A percentile compares a stretch with the other conserved stretches of the same genome.
These are phyloP conservation scores for Hyaloscypha hepaticicola DNA, from an alignment of 495 filamentous ascomycete genomes.

Conservation along the genomic window DNA sequence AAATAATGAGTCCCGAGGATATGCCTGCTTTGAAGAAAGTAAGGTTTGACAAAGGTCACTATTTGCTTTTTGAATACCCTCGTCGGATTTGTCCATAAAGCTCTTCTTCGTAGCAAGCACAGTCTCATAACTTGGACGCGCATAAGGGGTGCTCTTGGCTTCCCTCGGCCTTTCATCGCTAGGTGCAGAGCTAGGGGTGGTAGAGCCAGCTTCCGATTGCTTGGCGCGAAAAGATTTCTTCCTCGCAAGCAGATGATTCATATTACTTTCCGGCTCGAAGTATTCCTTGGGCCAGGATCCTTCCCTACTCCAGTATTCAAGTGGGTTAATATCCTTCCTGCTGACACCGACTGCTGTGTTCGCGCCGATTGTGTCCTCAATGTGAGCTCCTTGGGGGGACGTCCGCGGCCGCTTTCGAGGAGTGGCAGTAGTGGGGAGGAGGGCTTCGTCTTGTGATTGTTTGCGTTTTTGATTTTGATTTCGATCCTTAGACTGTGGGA, in stretches of 20 bases:
- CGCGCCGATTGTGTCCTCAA: constrained; percentile 17
- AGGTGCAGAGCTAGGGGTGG: constrained; percentile 33
- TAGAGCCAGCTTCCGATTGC: constrained; percentile 36
- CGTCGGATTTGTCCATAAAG: constrained; percentile 39
- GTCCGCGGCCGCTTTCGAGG: constrained; percentile 22
- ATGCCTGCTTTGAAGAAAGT: constrained; percentile 32
- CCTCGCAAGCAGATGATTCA: constrained; percentile 33
- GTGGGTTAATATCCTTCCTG: constrained; percentile 24
- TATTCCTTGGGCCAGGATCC: constrained; percentile 36
- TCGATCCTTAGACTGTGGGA: constrained; percentile 19
- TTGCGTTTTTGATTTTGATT: constrained; percentile 22
- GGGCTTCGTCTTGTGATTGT: constrained; percentile 22
- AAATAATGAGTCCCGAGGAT: constrained; percentile 40
- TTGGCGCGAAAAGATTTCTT: constrained; percentile 40
- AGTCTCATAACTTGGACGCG: constrained; percentile 33
- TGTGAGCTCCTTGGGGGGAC: constrained; percentile 16
- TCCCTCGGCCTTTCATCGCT: constrained; percentile 42
- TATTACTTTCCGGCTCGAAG: constrained; percentile 31
- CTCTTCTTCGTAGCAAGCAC: constrained; percentile 40
- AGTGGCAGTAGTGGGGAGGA: constrained; percentile 10
- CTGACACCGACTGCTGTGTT: constrained; percentile 18
- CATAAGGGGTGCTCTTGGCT: constrained; percentile 42
- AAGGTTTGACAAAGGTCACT: constrained; percentile 33
- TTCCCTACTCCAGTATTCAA: constrained; percentile 32
- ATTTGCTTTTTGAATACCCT: constrained; percentile 35